Evolutionary conservation across 495 filamentous ascomycete genomes (phyloP), one percentile per base, ranked within the genome.

Genomic region (Clavariopsis aquatica): DNA sequence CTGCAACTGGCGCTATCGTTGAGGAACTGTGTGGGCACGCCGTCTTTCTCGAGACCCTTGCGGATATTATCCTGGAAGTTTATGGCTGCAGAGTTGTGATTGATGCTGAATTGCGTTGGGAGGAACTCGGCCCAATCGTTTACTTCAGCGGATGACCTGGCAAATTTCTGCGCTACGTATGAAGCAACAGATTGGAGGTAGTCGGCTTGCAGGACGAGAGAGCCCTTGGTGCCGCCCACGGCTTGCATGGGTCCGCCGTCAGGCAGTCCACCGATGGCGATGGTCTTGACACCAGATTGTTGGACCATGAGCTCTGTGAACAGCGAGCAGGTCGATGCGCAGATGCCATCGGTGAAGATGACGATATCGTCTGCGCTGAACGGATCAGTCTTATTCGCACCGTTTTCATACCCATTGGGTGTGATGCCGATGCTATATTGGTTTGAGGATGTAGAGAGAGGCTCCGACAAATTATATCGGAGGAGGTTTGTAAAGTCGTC

Each of bases 271-370:
- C 83, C 83, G 26, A 78, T 73, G 12, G 76, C 80, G 17, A 85
- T 71, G n/a, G 76, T 77, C 7, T 74, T 72, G 7, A 81, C 81
- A 38, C 80, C 80, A 45, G 75, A 80, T 73, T 75, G 65, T 24
- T 79, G 57, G 63, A 54, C 76, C 80, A 85, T 82, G 60, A 81
- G 72, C 69, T 85, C 82, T 24, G 78, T 71, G 68, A 85, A 84
- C 10, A 81, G 68, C 1, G 78, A 72, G 66, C 81, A 85, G 38
- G 82, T 72, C 0, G 78, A 83, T n/a, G 73, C 72, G 67, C 82
- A 85, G 43, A 77, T 57, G 27, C 77, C 78, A 61, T 85, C 81
- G 19, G 78, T 72, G 24, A 84, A 76, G 29, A 73, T 62, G 49
- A 73, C 43, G 49, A 73, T 64, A 60, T 73, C 60, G 1, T 67